A percentile compares a stretch with the other conserved stretches of the same genome.
These are phyloP conservation scores for Dianthus caryophyllus DNA, from an alignment of 148 eudicot genomes.

Conservation along the genomic window DNA sequence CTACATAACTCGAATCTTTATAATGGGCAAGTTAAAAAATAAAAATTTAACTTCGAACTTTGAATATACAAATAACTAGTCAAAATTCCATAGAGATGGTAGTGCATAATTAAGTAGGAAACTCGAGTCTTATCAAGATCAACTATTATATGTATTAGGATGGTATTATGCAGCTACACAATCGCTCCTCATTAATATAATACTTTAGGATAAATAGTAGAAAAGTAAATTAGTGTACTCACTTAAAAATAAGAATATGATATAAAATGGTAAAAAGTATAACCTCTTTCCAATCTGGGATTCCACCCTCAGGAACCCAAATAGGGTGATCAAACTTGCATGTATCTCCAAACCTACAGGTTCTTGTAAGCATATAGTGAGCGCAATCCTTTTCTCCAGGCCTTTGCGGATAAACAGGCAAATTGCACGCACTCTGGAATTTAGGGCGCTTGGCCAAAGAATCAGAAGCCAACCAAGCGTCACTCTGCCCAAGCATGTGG, in stretches of 20 bases:
- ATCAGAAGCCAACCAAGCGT: slow-evolving; percentile 84
- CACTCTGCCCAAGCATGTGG: slow-evolving; percentile 72
- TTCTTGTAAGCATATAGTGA: slow-evolving; percentile 98
- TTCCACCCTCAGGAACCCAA: slow-evolving; percentile 99
- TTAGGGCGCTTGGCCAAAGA: slow-evolving; percentile 93
- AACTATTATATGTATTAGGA: background rate
- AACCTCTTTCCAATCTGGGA: slow-evolving; percentile 99
- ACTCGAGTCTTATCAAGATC: background rate
- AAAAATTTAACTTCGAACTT: background rate
- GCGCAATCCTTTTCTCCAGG: slow-evolving; percentile 98
- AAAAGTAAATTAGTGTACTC: slow-evolving; percentile 20
- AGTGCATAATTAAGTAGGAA: background rate
- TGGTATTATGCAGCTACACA: background rate
- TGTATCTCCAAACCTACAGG: slow-evolving; percentile 95
- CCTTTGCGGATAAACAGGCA: slow-evolving; percentile 94
- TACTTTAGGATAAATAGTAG: slow-evolving; percentile 6
- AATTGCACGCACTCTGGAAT: slow-evolving; percentile 77
- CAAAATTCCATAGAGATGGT: background rate
- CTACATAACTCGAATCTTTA: background rate
- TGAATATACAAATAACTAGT: background rate
- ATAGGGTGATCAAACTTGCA: slow-evolving; percentile 99
- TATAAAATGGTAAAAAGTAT: slow-evolving; percentile 39
- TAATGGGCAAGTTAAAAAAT: background rate
- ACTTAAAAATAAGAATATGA: background rate
- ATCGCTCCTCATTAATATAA: background rate